Base-by-base conservation (phyloP, 2,329 filamentous ascomycete species). In the Oidium heveae region DNA sequence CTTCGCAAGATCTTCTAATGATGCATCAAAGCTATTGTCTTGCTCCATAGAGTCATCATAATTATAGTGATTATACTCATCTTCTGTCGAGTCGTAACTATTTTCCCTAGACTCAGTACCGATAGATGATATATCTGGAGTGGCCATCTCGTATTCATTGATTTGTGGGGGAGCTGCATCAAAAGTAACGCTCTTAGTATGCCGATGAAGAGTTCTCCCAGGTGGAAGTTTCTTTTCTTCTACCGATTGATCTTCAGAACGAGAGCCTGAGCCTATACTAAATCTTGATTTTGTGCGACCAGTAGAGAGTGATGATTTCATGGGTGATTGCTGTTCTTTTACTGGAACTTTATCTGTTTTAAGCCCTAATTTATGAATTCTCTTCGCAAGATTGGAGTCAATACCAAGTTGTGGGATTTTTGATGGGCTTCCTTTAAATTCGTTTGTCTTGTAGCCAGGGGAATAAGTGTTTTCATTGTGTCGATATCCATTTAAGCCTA, bases 131-230 rank as follows among this genome's bases (percentile, higher is more conserved):
- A 93, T 77, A 64, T 95, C 91, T 12, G 91, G 91, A 1, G 91
- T 98, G 36, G 86, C 84, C 84, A 95, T 88, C 68, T 96, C 91
- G 66, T 96, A 98, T 69, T 98, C 91, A 65, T 96, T 94, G 63
- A 98, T 76, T 65, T 94, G 85, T 24, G 91, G 91, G 22, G 89
- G 89, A 1, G 86, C 87, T 39, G 82, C 84, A 68, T 96, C 87
- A 65, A 98, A 98, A 0, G 89, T 98, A 56, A 98, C 91, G 63
- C 88, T 95, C 73, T 98, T 98, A 51, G 86, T 81, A 68, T 94
- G 85, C 54, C 87, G 83, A 65, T 86, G 83, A 44, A 87, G 73
- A 13, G 74, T 75, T 59, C 77, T 79, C 54, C 83, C 81, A 7
- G 76, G 76, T 37, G 79, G 76, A 16, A 82, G 70, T 53, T 79